Evolutionary conservation across 108 stramenopile genomes (phyloP).

Genomic region (Pseudonitzschia pungens): DNA sequence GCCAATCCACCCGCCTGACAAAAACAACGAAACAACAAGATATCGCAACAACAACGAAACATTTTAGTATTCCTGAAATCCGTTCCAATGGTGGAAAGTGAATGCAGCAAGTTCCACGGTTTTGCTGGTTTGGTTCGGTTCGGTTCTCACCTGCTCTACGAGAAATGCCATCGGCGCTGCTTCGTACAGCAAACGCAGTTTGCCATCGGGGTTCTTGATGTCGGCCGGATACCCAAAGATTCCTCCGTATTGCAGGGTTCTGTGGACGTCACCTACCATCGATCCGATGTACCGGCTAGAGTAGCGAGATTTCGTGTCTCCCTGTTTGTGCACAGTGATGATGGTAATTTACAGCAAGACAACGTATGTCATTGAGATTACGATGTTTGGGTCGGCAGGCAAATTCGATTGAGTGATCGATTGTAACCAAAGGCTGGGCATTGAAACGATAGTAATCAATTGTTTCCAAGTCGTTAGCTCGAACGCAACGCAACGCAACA

Average conservation of each 20-base stretch:
- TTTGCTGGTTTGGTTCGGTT: too few relatives aligned
- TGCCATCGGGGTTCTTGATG: conserved; percentile 62
- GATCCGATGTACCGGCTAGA: conserved; percentile 88
- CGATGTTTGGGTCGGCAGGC: neutral
- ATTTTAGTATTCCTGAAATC: too few relatives aligned
- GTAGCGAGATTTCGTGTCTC: conserved; percentile 37
- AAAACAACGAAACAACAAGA: too few relatives aligned
- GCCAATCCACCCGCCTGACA: conserved; percentile 73
- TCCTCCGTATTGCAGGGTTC: conserved; percentile 92
- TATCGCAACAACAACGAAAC: too few relatives aligned
- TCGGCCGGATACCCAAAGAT: conserved; percentile 92
- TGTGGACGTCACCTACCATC: conserved; percentile 95
- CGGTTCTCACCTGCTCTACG: conserved; percentile 61
- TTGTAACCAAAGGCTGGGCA: too few relatives aligned
- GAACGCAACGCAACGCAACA: too few relatives aligned
- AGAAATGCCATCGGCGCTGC: conserved; percentile 90
- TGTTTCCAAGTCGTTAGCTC: too few relatives aligned
- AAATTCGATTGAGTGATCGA: neutral
- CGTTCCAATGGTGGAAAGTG: too few relatives aligned
- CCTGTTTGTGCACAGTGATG: conserved; percentile 36
- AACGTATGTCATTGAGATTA: neutral
- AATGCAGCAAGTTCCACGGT: too few relatives aligned
- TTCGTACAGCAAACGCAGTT: conserved; percentile 71
- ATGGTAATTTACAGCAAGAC: neutral
- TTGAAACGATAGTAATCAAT: too few relatives aligned